Conservation (phyloP, 495 filamentous ascomycete genomes). For the Astrothelium subdiscretum region DNA sequence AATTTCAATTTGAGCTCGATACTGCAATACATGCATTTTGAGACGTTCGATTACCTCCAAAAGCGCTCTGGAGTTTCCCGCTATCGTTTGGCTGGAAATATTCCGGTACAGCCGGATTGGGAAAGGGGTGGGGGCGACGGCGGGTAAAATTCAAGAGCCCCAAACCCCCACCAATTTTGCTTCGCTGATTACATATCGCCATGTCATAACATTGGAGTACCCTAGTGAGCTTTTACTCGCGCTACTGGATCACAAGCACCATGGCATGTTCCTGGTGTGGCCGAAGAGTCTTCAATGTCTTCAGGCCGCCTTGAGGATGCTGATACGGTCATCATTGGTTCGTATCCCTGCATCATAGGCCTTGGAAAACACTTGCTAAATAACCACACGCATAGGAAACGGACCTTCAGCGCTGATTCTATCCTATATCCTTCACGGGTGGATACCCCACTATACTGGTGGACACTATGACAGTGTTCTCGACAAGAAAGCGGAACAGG, state of each 20-base stretch:
- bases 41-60: too few relatives aligned
- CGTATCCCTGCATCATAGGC: neutral
- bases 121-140: neutral
- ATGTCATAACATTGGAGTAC: neutral
- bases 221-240: neutral
- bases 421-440: slow-evolving; percentile 55
- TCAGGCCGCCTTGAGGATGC: slow-evolving; percentile 14
- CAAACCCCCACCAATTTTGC: neutral
- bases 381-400: slow-evolving; percentile 35
- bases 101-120: neutral
- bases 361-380: neutral
- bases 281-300: slow-evolving; percentile 13
- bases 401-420: slow-evolving; percentile 57
- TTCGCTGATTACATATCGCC: neutral
- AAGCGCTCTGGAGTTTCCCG: too few relatives aligned
- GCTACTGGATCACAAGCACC: neutral
- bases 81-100: too few relatives aligned
- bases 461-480: slow-evolving; percentile 52
- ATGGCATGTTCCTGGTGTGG: neutral
- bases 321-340: slow-evolving; percentile 32
- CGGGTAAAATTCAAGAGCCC: neutral
- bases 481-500: slow-evolving; percentile 39
- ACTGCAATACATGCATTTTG: too few relatives aligned
- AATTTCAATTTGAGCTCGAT: too few relatives aligned
- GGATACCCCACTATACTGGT: slow-evolving; percentile 48